Evolutionary conservation across 148 eudicot genomes (phyloP), one percentile per base, ranked within the genome.

Genomic region (Heliosperma pusillum): DNA sequence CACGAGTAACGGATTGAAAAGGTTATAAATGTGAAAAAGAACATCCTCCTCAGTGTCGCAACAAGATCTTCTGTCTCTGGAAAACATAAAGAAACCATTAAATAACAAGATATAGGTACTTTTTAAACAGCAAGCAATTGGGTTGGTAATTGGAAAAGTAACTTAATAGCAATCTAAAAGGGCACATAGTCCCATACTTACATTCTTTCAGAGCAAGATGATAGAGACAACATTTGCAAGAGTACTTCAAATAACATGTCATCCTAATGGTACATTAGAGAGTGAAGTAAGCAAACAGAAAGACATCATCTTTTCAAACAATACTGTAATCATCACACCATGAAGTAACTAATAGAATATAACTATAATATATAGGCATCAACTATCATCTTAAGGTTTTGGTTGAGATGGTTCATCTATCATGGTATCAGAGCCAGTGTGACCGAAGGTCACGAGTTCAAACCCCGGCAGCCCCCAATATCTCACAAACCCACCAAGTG

Each of bases 161-260:
- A 33, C 64, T 30, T 55, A 26, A 7, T 10, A 24, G 72, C n/a
- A 17, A 71, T 40, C 42, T 70, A 66, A n/a, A 45, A 78, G 69
- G 22, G 53, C 53, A 50, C 10, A 36, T 7, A 36, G 42, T 6
- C 3, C 47, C 13, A 52, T 53, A 59, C 89, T 86, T 83, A 91
- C 97, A 52, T 78, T 80, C 57, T 85, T 47, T 81, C 82, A 66
- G 78, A 65, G 57, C 58, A 75, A 10, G 75, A 67, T 68, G 91
- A 82, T 50, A 87, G 74, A 57, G 72, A 56, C 69, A 86, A 71
- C 84, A 91, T 75, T 70, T 85, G 90, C 89, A 94, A 81, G 57
- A 91, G 98, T 77, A 90, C 89, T 84, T 86, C 82, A 80, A 94
- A 94, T 74, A 94, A 79, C 78, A 91, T 75, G 81, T 94, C 97